Evolutionary conservation across 1,284 basidiomycete genomes (phyloP).

Genomic region (Apiotrichum brassicae): DNA sequence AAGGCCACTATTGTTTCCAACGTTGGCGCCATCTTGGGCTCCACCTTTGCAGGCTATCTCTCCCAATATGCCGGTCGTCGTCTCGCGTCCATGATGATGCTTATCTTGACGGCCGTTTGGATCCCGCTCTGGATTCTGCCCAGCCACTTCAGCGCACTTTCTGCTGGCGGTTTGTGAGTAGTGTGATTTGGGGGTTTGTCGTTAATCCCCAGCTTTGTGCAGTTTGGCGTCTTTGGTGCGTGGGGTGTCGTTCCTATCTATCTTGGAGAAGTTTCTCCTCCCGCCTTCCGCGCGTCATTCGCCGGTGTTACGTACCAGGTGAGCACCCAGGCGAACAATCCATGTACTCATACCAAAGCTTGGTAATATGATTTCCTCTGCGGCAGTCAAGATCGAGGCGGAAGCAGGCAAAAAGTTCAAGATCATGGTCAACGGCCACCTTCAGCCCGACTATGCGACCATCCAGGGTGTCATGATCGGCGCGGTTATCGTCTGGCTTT

Average conservation of each 20-base stretch:
- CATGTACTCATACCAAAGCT: conserved; percentile 10
- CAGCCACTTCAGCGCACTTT: conserved; percentile 36
- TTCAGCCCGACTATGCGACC: conserved; percentile 66
- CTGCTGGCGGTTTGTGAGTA: conserved; percentile 35
- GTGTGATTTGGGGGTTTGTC: neutral
- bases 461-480: conserved; percentile 83
- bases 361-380: conserved; percentile 70
- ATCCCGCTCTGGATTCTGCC: conserved; percentile 75
- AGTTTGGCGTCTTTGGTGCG: conserved; percentile 73
- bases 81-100: conserved; percentile 49
- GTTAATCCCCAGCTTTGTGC: conserved; percentile 53
- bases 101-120: conserved; percentile 52
- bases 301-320: conserved; percentile 81
- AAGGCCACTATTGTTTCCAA: conserved; percentile 77
- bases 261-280: conserved; percentile 70
- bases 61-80: conserved; percentile 84
- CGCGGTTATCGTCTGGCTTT: conserved; percentile 46
- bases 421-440: conserved; percentile 39
- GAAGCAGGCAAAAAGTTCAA: conserved; percentile 51
- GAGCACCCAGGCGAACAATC: neutral
- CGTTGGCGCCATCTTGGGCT: conserved; percentile 68
- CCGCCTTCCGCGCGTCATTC: conserved; percentile 89
- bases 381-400: conserved; percentile 86
- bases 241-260: conserved; percentile 50
- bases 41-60: conserved; percentile 65